A percentile compares a stretch with the other conserved stretches of the same genome.
These are phyloP conservation scores for Pythium phragmitis DNA, from an alignment of 352 stramenopile genomes.

Conservation along the genomic window DNA sequence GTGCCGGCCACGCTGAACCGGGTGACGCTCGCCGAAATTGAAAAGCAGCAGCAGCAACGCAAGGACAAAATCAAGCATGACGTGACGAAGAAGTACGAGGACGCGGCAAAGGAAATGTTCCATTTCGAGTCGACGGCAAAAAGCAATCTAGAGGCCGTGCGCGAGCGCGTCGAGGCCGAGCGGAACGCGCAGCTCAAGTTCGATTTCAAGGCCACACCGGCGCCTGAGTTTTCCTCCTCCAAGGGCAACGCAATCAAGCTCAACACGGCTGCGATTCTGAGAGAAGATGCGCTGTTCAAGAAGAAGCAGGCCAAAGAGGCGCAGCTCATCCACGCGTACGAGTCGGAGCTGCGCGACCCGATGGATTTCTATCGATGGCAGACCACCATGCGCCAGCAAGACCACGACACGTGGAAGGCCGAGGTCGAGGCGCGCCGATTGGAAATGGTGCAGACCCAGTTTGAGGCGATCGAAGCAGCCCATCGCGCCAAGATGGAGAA, in stretches of 20 bases:
- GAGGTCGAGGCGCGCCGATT: slow-evolving; percentile 79
- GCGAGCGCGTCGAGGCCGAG: slow-evolving; percentile 65
- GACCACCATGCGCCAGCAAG: slow-evolving; percentile 75
- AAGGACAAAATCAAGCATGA: slow-evolving; percentile 57
- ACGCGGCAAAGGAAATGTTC: slow-evolving; percentile 62
- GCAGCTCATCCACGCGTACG: slow-evolving; percentile 82
- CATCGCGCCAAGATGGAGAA: slow-evolving; percentile 76
- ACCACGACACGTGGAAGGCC: slow-evolving; percentile 61
- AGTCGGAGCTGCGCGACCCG: slow-evolving; percentile 87
- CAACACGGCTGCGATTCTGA: slow-evolving; percentile 87
- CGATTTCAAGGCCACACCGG: slow-evolving; percentile 78
- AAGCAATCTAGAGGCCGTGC: slow-evolving; percentile 70
- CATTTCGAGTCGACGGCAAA: slow-evolving; percentile 73
- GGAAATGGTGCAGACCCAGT: slow-evolving; percentile 83
- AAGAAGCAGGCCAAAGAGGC: slow-evolving; percentile 91
- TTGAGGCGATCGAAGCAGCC: slow-evolving; percentile 72
- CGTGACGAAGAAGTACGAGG: slow-evolving; percentile 73
- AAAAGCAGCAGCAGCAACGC: slow-evolving; percentile 51
- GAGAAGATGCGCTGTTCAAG: slow-evolving; percentile 91
- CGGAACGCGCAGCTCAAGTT: slow-evolving; percentile 58
- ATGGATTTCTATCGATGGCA: slow-evolving; percentile 93
- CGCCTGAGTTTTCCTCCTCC: slow-evolving; percentile 40
- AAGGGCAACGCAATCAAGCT: slow-evolving; percentile 72
- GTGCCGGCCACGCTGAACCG: slow-evolving; percentile 67
- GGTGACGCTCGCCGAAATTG: slow-evolving; percentile 62